phyloP scores from a whole-genome alignment of 345 rosid species.

The Streptanthus diversifolius region DNA sequence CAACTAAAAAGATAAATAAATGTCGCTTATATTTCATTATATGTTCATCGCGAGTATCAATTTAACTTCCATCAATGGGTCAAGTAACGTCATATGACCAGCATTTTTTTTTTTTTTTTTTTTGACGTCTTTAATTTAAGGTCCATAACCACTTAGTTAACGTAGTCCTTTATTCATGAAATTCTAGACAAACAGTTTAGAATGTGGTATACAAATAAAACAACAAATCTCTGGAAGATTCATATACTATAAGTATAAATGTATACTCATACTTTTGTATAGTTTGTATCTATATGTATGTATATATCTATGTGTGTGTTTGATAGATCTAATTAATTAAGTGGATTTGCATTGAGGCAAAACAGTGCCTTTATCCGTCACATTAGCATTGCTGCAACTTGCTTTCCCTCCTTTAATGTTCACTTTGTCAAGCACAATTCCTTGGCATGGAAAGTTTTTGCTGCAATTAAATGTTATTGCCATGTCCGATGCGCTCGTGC shows the following conservation, averaged over 20 bases:
- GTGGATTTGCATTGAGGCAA: slow-evolving; percentile 46
- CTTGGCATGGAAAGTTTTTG: slow-evolving; percentile 54
- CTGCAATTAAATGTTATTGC: slow-evolving; percentile 74
- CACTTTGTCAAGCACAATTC: slow-evolving; percentile 53
- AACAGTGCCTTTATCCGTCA: slow-evolving; percentile 44
- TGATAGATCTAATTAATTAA: background rate
- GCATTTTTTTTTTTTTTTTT: background rate
- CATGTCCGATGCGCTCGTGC: slow-evolving; percentile 61
- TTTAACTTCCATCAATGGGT: background rate
- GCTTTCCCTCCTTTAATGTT: slow-evolving; percentile 41
- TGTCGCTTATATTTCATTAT: no score
- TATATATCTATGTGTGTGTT: background rate
- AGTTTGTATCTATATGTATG: background rate
- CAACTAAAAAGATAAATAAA: no score
- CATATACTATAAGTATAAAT: background rate
- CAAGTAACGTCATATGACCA: background rate
- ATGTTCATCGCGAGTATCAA: no score
- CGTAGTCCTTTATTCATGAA: background rate
- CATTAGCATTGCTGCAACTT: slow-evolving; percentile 50
- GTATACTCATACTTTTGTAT: background rate
- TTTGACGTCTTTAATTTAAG: background rate
- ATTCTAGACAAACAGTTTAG: background rate
- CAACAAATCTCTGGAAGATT: background rate
- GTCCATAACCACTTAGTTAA: background rate
- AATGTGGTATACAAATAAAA: background rate